Percentiles rank a stretch among this genome's conserved stretches.
These are phyloP conservation scores for Agrocybe praecox DNA, from an alignment of 768 basidiomycete genomes.

Conservation along the genomic window DNA sequence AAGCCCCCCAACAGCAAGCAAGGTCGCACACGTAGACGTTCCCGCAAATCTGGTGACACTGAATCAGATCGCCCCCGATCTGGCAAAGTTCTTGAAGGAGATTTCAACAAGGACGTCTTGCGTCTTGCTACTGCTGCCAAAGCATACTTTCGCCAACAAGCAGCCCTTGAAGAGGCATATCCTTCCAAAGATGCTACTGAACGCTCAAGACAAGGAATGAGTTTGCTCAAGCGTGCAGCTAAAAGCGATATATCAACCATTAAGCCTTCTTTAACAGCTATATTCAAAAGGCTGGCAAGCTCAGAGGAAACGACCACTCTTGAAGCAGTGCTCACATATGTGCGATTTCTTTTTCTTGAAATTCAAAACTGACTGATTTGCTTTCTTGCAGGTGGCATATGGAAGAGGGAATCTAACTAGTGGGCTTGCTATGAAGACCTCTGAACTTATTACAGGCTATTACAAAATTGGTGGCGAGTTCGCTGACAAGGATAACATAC, in stretches of 20 bases:
- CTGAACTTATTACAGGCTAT: not conserved
- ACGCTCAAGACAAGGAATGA: not conserved
- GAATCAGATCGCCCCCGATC: not conserved
- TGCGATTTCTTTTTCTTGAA: not conserved
- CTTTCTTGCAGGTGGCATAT: not conserved
- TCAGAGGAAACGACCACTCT: not conserved
- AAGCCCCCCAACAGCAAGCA: not conserved
- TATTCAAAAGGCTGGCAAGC: not conserved
- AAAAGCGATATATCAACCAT: not conserved
- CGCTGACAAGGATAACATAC: not conserved
- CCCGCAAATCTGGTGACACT: not conserved
- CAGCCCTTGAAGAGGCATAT: not conserved
- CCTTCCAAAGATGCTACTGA: not conserved
- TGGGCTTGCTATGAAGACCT: not conserved
- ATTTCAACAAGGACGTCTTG: not conserved
- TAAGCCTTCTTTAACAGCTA: not conserved
- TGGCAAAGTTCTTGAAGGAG: not conserved
- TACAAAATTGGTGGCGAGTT: not conserved
- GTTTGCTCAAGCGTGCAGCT: not conserved
- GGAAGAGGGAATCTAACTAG: not conserved
- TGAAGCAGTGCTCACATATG: not conserved
- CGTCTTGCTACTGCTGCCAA: not conserved
- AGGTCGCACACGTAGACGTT: not conserved
- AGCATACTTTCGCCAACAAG: not conserved
- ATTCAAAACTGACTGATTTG: not conserved